phyloP scores from a whole-genome alignment of 176 grass and related monocot genomes.

The Chloris gayana region DNA sequence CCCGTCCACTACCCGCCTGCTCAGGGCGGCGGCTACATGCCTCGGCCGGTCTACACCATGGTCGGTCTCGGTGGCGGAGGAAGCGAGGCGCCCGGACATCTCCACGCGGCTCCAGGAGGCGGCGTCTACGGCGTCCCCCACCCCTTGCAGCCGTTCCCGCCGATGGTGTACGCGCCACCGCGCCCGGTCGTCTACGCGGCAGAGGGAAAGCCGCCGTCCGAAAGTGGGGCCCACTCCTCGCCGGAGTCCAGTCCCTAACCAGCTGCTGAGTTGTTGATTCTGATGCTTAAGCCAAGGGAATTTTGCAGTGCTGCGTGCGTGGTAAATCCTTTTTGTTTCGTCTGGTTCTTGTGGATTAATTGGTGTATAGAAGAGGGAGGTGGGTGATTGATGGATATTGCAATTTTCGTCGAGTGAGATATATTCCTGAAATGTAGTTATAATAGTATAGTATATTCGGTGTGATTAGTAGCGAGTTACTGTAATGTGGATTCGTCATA shows the following conservation, averaged over 20 bases:
- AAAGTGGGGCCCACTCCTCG: conserved; percentile 41
- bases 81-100: conserved; percentile 39
- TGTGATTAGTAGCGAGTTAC: conserved; percentile 32
- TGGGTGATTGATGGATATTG: conserved; percentile 35
- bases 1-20: conserved; percentile 45
- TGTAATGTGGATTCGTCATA: conserved; percentile 31
- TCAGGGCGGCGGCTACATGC: conserved; percentile 46
- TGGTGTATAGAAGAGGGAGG: conserved; percentile 52
- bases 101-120: conserved; percentile 25
- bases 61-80: conserved; percentile 40
- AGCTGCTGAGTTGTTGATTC: conserved; percentile 10
- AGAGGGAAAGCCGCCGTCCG: conserved; percentile 32
- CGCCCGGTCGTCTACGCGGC: conserved; percentile 15
- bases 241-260: conserved; percentile 14
- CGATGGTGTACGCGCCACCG: conserved; percentile 40
- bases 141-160: conserved; percentile 44
- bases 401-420: conserved; percentile 44
- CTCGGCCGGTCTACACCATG: conserved; percentile 45
- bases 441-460: neutral
- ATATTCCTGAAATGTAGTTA: conserved; percentile 44
- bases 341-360: conserved; percentile 22
- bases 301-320: conserved; percentile 27
- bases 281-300: conserved; percentile 33
- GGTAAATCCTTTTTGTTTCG: conserved; percentile 22
- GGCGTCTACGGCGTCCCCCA: conserved; percentile 51